phyloP scores from a whole-genome alignment of 1,284 basidiomycete species.

The Austropuccinia psidii region DNA sequence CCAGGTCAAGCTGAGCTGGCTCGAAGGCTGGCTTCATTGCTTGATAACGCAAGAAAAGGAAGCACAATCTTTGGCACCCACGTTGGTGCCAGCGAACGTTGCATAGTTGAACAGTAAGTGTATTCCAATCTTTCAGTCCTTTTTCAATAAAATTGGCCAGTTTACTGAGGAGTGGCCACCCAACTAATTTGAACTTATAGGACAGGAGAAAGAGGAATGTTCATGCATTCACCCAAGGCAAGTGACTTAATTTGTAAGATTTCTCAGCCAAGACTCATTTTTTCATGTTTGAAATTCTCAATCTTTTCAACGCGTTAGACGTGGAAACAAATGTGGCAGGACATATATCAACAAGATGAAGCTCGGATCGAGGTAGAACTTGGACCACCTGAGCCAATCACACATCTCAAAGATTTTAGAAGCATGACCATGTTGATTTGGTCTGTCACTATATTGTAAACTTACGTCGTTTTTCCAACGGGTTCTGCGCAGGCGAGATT shows the following conservation, averaged over 20 bases:
- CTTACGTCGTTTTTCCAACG: no score
- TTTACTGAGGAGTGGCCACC: neutral
- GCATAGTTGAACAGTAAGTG: conserved; percentile 7
- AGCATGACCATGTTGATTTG: conserved; percentile 32
- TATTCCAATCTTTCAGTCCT: neutral
- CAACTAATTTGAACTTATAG: neutral
- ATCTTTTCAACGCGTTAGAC: neutral
- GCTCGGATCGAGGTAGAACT: conserved; percentile 18
- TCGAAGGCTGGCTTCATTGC: neutral
- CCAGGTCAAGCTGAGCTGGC: conserved; percentile 9
- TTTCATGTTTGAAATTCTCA: neutral
- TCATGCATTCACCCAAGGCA: conserved; percentile 29
- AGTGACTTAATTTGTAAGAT: neutral
- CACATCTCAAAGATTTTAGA: conserved; percentile 23
- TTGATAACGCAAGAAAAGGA: neutral
- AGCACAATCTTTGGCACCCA: conserved; percentile 28
- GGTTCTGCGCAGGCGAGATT: no score
- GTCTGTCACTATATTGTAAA: conserved; percentile 20
- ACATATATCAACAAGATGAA: conserved; percentile 11
- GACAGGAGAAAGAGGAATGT: conserved; percentile 31
- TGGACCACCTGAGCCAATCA: conserved; percentile 25
- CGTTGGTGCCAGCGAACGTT: conserved; percentile 11
- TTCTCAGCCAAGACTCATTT: neutral
- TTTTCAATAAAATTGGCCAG: neutral
- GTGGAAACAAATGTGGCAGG: conserved; percentile 31